Evolutionary conservation across 768 basidiomycete genomes (phyloP).

Genomic region (Jaapia argillacea): DNA sequence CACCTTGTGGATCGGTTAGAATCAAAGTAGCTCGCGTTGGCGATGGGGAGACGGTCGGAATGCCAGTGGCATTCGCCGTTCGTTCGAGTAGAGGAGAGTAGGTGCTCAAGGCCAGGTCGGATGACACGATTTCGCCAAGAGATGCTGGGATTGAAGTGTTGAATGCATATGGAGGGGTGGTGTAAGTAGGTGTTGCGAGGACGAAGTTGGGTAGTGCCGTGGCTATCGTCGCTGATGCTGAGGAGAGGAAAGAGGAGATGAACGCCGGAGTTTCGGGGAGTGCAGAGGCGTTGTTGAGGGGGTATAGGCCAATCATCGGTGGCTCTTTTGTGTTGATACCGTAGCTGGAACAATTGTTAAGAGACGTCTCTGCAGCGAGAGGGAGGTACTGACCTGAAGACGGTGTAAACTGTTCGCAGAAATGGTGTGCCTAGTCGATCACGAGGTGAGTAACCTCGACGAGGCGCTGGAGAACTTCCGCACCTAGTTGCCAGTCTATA

Average conservation of each 20-base stretch:
- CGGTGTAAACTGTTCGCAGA: constrained; percentile 65
- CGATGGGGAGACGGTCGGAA: constrained; percentile 45
- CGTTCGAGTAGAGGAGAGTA: constrained; percentile 49
- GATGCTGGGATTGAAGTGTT: constrained; percentile 54
- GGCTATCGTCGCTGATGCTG: constrained; percentile 49
- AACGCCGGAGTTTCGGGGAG: constrained; percentile 28
- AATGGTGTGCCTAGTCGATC: constrained; percentile 51
- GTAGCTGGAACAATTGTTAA: constrained; percentile 31
- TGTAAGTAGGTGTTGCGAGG: constrained; percentile 51
- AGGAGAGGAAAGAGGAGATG: constrained; percentile 45
- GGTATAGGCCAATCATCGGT: constrained; percentile 71
- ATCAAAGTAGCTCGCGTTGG: constrained; percentile 45
- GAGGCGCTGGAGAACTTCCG: constrained; percentile 36
- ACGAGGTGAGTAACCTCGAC: background rate
- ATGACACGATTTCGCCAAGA: constrained; percentile 42
- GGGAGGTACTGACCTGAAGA: constrained; percentile 51
- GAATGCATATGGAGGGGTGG: constrained; percentile 56
- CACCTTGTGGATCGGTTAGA: constrained; percentile 45
- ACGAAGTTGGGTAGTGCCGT: constrained; percentile 68
- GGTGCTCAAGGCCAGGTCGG: constrained; percentile 63
- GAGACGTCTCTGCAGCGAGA: background rate
- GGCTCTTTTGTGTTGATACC: constrained; percentile 68
- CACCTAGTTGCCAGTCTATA: constrained; percentile 78
- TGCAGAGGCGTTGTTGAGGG: constrained; percentile 37
- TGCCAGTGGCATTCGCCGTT: constrained; percentile 35